Percentiles rank a stretch among this genome's conserved stretches.
These are phyloP conservation scores for Yarrowia divulgata DNA, from an alignment of 805 yeast genomes.

Conservation along the genomic window DNA sequence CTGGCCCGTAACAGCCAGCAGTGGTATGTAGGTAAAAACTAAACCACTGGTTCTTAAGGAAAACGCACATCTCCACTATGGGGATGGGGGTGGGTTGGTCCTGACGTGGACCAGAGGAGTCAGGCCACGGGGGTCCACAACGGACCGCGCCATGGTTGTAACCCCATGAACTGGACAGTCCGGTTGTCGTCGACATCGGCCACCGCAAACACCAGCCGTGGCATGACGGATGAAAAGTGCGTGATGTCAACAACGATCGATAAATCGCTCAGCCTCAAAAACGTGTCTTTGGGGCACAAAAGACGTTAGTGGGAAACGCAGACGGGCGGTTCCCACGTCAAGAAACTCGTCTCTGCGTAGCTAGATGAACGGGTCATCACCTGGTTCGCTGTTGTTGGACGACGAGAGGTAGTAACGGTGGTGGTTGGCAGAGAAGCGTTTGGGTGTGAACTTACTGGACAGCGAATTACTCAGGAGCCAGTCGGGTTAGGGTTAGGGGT, in stretches of 20 bases:
- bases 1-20: conserved; percentile 24
- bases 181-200: no score
- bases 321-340: neutral
- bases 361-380: neutral
- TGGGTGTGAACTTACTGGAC: neutral
- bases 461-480: neutral
- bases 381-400: neutral
- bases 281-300: neutral
- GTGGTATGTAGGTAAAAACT: conserved; percentile 25
- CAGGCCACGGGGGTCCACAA: no score
- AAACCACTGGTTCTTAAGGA: conserved; percentile 22
- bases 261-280: conserved; percentile 18
- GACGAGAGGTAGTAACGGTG: conserved; percentile 2
- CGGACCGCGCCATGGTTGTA: no score
- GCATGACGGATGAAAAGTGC: neutral
- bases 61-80: conserved; percentile 16
- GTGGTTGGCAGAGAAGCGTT: conserved; percentile 4
- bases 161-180: no score
- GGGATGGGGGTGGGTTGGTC: neutral
- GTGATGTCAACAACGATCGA: neutral
- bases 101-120: no score
- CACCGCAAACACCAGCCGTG: neutral
- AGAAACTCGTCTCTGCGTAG: neutral
- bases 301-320: neutral
- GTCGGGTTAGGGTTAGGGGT: neutral